Conservation (phyloP, 306 rosid genomes). For the Sindora glabra region DNA sequence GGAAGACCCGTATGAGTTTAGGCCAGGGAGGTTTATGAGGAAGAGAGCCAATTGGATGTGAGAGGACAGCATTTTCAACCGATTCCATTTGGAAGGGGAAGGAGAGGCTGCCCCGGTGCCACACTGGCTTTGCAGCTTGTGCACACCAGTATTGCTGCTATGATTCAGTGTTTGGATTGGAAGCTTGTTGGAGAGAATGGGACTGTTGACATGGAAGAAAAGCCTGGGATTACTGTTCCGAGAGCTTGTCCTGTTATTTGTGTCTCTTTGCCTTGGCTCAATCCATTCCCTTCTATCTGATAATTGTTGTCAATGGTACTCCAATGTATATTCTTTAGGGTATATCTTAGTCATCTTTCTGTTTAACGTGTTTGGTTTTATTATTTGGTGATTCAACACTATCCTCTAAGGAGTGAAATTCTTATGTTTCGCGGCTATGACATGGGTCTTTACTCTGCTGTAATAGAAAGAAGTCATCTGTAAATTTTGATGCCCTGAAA, state of each 20-base stretch:
- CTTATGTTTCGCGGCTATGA: too few relatives aligned
- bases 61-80: constrained; percentile 36
- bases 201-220: constrained; percentile 30
- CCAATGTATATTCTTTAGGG: too few relatives aligned
- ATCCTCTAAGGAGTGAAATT: too few relatives aligned
- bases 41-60: too few relatives aligned
- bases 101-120: constrained; percentile 43
- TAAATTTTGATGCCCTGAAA: too few relatives aligned
- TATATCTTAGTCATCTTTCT: too few relatives aligned
- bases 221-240: constrained; percentile 34
- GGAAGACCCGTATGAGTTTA: constrained; percentile 39
- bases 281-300: constrained; percentile 18
- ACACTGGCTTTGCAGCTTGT: constrained; percentile 36
- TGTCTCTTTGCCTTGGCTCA: constrained; percentile 16
- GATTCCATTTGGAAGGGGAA: constrained; percentile 45
- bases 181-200: constrained; percentile 2
- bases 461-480: too few relatives aligned
- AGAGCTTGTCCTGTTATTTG: constrained; percentile 30
- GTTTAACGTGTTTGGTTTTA: too few relatives aligned
- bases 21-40: constrained; percentile 29
- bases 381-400: too few relatives aligned
- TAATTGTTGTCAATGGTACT: too few relatives aligned
- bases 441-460: too few relatives aligned
- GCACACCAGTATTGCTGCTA: constrained; percentile 27
- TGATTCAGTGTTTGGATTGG: constrained; percentile 52